Base-by-base conservation (phyloP, 495 filamentous ascomycete species). In the Parachaetomium inaequale region DNA sequence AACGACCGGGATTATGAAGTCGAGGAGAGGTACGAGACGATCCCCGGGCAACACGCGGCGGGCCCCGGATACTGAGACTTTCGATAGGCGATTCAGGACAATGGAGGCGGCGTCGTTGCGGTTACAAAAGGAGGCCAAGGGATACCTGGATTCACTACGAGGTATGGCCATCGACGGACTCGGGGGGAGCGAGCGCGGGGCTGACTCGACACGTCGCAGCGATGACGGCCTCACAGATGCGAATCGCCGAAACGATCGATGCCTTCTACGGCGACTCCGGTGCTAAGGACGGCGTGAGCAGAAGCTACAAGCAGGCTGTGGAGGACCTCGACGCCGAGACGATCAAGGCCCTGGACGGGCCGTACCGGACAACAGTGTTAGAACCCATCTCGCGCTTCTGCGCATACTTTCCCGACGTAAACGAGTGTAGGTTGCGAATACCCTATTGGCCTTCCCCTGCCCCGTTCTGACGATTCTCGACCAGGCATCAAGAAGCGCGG, bases 191-290 rank as follows among this genome's bases (percentile, higher is more conserved):
- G 3, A 10, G 0, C 31, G 11, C 2, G 15, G 34, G 53, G 50
- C 58, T 61, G 36, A 61, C 50, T 8, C 34, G 19, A 26, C 14
- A 11, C 4, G 5, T 1, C 32, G 15, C 53, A 95, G 94, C 94
- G 40, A 98, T 98, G 94, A 98, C 94, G 29, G 93, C 94, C 3
- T 97, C 93, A 38, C 94, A 98, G 73, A 98, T 98, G 94, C 89
- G 95, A 63, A 98, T 98, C 72, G 94, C 94, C 43, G 94, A 98
- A 74, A 98, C 94, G 12, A 98, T 98, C 75, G 94, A 98, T 73
- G 95, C 94, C 17, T 98, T 98, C 76, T 98, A 98, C 77, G 94
- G 94, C 29, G 94, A 98, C 63, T 90, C 93, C 0, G 95, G 95
- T 32, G 89, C 95, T 40, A 88, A 87, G 63, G 94, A 98, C 70